Base-by-base conservation (phyloP, 108 stramenopile genomes). In the Chaetoceros muelleri region DNA sequence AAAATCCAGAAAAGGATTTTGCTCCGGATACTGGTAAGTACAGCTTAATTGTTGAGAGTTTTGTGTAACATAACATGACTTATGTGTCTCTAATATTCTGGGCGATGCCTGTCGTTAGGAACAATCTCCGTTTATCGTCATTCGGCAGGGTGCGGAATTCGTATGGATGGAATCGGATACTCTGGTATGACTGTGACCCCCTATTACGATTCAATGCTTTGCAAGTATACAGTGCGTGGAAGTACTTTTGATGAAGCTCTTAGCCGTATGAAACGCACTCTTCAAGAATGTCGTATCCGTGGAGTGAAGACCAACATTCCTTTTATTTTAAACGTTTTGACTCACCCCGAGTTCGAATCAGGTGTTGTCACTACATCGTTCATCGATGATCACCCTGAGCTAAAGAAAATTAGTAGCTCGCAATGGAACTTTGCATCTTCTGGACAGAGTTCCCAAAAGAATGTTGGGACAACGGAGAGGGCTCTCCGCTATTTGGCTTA, bases 161-260 rank as follows among this genome's bases (percentile, higher is more conserved):
- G 96, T 21, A 78, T 96, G 66, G 88, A 90, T 57, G 86, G 82
- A 28, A 67, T 82, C 29, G 88, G 87, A 19, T 89, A 81, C 60
- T 58, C 81, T 16, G 86, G 85, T 18, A 27, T 80, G 24, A 69
- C 71, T 49, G 84, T 96, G 44, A 95, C 89, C 17, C 93, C 91
- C 25, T 84, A 82, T 76, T 95, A 85, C 61, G 94, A 97, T 62
- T 87, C 85, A 18, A 82, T 97, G 80, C 82, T 97, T 56, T 89
- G 87, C 58, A 97, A 97, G 85, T 84, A 93, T 66, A 94, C 91
- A 5, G 88, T 82, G 19, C 72, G 70, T 29, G 93, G 84, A 23
- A 60, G 62, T 1, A 76, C 56, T 53, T 82, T 80, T 57, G 34
- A 70, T 47, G 92, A 87, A 58, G 70, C 90, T 58, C 73, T 82